phyloP scores from a whole-genome alignment of 1,139 yeast species.

The Saccharomycopsis crataegensis region DNA sequence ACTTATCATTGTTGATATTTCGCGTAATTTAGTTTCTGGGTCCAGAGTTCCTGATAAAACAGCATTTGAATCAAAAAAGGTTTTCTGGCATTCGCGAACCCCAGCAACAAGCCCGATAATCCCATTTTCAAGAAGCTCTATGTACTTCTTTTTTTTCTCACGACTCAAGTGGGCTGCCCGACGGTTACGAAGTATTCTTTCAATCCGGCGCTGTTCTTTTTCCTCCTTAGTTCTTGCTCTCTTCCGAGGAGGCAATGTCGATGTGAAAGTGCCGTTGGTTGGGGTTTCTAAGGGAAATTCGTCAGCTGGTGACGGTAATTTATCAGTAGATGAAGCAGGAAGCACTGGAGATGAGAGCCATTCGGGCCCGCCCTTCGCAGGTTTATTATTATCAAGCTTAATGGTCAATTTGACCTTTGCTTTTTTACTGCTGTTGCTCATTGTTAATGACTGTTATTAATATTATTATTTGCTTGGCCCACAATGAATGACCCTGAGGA shows the following conservation, averaged over 20 bases:
- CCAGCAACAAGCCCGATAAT: conserved; percentile 35
- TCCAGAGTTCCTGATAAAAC: neutral
- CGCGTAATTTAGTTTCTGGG: no score
- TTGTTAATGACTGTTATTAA: neutral
- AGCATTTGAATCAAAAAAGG: neutral
- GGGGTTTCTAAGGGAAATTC: neutral
- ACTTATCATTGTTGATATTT: no score
- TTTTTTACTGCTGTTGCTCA: neutral
- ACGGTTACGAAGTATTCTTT: conserved; percentile 85
- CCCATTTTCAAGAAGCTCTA: conserved; percentile 72
- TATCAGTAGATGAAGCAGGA: neutral
- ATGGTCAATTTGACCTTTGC: neutral
- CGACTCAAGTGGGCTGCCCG: conserved; percentile 97
- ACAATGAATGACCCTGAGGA: no score
- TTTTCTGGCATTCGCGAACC: neutral
- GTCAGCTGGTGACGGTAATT: neutral
- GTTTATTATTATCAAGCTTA: neutral
- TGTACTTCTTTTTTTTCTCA: conserved; percentile 90
- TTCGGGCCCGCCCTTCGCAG: no score
- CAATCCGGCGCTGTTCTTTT: conserved; percentile 92
- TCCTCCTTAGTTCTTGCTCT: conserved; percentile 95
- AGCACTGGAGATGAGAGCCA: neutral
- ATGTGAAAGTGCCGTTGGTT: neutral
- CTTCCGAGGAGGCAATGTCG: conserved; percentile 77
- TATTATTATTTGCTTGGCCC: no score